These are phyloP conservation scores for Apiotrichum domesticum DNA, from an alignment of 1,284 basidiomycete genomes.

Conservation along the genomic window DNA sequence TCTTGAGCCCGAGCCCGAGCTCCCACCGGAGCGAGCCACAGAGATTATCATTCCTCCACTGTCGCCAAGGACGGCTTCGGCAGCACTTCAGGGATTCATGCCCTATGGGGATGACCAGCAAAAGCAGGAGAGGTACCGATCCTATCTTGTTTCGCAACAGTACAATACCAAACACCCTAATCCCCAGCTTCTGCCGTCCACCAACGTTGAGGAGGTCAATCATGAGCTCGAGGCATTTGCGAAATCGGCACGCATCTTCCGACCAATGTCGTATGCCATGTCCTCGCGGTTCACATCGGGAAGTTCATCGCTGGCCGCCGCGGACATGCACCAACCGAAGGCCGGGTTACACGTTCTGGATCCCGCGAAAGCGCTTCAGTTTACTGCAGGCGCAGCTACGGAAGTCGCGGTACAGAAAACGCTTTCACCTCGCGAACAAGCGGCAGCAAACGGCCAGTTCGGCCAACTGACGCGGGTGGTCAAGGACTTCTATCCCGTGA, in stretches of 20 bases:
- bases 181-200: conserved; percentile 53
- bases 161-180: conserved; percentile 48
- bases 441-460: conserved; percentile 79
- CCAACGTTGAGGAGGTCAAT: conserved; percentile 63
- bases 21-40: conserved; percentile 20
- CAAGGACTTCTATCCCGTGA: conserved; percentile 68
- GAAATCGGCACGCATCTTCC: conserved; percentile 81
- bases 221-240: conserved; percentile 81
- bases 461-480: conserved; percentile 74
- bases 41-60: conserved; percentile 55
- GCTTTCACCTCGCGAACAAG: conserved; percentile 67
- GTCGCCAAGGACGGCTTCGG: conserved; percentile 71
- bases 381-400: conserved; percentile 33
- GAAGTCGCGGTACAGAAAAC: conserved; percentile 51
- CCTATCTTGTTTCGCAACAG: conserved; percentile 72
- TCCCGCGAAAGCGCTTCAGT: conserved; percentile 41
- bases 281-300: conserved; percentile 83
- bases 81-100: conserved; percentile 81
- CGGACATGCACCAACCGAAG: conserved; percentile 55
- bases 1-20: conserved; percentile 17
- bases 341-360: conserved; percentile 65
- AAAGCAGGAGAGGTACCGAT: conserved; percentile 79
- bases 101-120: conserved; percentile 71
- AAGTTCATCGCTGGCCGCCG: conserved; percentile 49
- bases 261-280: conserved; percentile 87